Evolutionary conservation across 805 yeast genomes (phyloP).

Genomic region (Wickerhamiella occidentalis): DNA sequence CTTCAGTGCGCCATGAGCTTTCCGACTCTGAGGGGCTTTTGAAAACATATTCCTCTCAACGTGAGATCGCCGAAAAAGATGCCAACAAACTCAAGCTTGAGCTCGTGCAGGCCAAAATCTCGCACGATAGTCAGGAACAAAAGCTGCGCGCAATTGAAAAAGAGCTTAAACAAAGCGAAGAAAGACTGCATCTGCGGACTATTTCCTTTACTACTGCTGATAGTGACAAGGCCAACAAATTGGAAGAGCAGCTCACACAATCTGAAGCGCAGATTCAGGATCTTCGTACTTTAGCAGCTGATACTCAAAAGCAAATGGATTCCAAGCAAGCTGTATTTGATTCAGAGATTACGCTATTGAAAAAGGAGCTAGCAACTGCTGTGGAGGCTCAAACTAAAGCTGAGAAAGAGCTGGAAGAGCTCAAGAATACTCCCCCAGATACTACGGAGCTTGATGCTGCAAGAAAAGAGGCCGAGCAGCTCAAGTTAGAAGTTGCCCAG

Average conservation of each 20-base stretch:
- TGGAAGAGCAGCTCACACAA: slow-evolving; percentile 33
- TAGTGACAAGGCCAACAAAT: slow-evolving; percentile 25
- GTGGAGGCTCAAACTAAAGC: not conserved
- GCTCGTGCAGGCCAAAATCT: slow-evolving; percentile 22
- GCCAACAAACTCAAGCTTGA: slow-evolving; percentile 50
- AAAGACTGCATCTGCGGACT: slow-evolving; percentile 3
- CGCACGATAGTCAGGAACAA: slow-evolving; percentile 4
- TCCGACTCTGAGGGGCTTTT: slow-evolving; percentile 41
- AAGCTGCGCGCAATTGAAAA: not conserved
- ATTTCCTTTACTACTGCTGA: slow-evolving; percentile 7
- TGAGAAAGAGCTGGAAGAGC: not conserved
- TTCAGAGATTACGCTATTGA: not conserved
- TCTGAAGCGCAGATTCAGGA: slow-evolving; percentile 34
- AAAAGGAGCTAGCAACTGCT: not conserved
- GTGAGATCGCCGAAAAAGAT: slow-evolving; percentile 45
- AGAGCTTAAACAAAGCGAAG: not conserved
- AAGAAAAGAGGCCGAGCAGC: slow-evolving; percentile 14
- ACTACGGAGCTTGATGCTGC: slow-evolving; percentile 3
- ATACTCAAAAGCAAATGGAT: not conserved
- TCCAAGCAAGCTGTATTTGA: not conserved
- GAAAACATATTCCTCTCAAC: slow-evolving; percentile 38
- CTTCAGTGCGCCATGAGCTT: slow-evolving; percentile 35
- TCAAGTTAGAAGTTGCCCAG: slow-evolving; percentile 2
- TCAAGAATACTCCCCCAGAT: slow-evolving; percentile 7
- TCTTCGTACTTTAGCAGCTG: slow-evolving; percentile 19